These are phyloP conservation scores for Boletus semigastroideus DNA, from an alignment of 1,284 basidiomycete genomes.

Conservation along the genomic window DNA sequence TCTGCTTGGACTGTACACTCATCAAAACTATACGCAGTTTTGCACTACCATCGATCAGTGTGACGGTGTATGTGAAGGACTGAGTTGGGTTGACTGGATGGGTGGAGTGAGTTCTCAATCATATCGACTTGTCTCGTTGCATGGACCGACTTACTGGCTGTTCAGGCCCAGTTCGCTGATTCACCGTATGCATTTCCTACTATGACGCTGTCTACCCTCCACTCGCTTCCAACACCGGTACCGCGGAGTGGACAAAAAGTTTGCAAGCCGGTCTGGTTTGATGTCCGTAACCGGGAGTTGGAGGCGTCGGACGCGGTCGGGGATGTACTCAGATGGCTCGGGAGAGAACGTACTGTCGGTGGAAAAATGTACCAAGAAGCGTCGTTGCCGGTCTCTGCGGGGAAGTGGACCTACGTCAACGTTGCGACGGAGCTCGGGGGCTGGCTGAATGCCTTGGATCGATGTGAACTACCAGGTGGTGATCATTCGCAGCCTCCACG, in stretches of 20 bases:
- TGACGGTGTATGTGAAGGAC: conserved; percentile 67
- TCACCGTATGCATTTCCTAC: conserved; percentile 82
- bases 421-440: conserved; percentile 63
- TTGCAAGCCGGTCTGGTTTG: conserved; percentile 75
- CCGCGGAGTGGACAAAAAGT: conserved; percentile 75
- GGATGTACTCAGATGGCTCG: conserved; percentile 59
- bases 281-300: conserved; percentile 50
- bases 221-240: conserved; percentile 86
- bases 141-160: not conserved
- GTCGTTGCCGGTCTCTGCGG: conserved; percentile 29
- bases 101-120: conserved; percentile 56
- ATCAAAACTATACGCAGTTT: conserved; percentile 91
- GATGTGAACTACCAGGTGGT: not conserved
- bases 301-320: conserved; percentile 58
- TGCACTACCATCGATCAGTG: conserved; percentile 79
- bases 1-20: conserved; percentile 86
- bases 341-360: conserved; percentile 17
- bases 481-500: conserved; percentile 33
- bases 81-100: conserved; percentile 81
- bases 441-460: conserved; percentile 49
- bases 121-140: not conserved
- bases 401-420: conserved; percentile 53
- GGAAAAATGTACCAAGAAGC: conserved; percentile 18
- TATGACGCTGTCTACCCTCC: conserved; percentile 73
- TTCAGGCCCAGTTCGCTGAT: conserved; percentile 69